These are phyloP conservation scores for Pleurotus citrinopileatus DNA, from an alignment of 768 basidiomycete species.

Conservation along the genomic window DNA sequence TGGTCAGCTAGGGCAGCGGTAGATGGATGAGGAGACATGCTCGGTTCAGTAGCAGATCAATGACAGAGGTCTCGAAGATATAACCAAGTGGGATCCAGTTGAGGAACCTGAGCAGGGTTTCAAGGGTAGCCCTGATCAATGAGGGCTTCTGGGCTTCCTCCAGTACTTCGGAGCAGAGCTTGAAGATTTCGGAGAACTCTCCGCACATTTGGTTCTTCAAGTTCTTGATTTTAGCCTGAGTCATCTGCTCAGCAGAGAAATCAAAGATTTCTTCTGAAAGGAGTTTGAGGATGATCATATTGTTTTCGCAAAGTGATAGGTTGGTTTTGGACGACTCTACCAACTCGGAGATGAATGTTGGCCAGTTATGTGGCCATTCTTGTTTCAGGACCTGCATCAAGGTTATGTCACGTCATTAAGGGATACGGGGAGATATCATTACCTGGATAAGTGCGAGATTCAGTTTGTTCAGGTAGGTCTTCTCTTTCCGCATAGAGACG, in stretches of 20 bases:
- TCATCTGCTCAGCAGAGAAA: conserved; percentile 98
- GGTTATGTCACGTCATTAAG: conserved; percentile 8
- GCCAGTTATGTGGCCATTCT: conserved; percentile 99
- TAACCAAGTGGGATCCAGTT: conserved; percentile 99
- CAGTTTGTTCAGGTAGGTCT: conserved; percentile 93
- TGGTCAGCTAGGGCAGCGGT: conserved; percentile 13
- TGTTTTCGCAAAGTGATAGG: conserved; percentile 97
- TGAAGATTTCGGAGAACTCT: conserved; percentile 97
- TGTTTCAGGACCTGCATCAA: conserved; percentile 96
- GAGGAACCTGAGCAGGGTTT: conserved; percentile 91
- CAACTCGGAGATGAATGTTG: conserved; percentile 93
- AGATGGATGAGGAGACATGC: conserved; percentile 46
- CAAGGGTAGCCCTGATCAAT: conserved; percentile 90
- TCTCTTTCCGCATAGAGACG: conserved; percentile 82
- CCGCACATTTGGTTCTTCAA: conserved; percentile 98
- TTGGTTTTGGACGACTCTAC: conserved; percentile 97
- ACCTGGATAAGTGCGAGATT: conserved; percentile 96
- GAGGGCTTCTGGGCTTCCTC: conserved; percentile 97
- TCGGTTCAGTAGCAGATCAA: conserved; percentile 87
- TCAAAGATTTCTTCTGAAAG: conserved; percentile 99
- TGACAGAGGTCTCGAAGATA: conserved; percentile 97
- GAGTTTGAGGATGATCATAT: conserved; percentile 97
- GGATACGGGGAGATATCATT: conserved; percentile 19
- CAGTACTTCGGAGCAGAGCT: conserved; percentile 92
- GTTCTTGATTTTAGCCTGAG: conserved; percentile 94